Conservation (phyloP, 108 stramenopile species). For the Skeletonema potamos region DNA sequence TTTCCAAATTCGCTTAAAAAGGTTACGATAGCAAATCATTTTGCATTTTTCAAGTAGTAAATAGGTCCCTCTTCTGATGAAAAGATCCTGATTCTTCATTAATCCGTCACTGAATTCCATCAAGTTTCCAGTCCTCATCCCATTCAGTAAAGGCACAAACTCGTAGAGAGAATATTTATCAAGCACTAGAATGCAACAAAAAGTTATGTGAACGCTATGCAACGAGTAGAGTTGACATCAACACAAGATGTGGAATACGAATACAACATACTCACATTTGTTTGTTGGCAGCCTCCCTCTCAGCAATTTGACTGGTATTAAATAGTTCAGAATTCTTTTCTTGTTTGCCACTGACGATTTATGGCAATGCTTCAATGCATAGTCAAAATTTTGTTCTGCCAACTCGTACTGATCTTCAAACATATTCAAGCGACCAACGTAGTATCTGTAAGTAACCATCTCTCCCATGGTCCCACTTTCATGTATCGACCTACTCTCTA, state of each 20-base stretch:
- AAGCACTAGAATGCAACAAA: constrained; percentile 51
- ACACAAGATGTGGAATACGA: constrained; percentile 10
- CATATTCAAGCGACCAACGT: constrained; percentile 88
- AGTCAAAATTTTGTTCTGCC: constrained; percentile 87
- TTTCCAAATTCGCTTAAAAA: constrained; percentile 86
- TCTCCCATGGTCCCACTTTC: constrained; percentile 78
- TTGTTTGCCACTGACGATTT: constrained; percentile 69
- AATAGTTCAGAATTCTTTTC: constrained; percentile 82
- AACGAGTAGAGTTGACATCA: background rate
- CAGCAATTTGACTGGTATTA: constrained; percentile 90
- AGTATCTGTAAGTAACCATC: constrained; percentile 92
- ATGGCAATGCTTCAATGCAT: constrained; percentile 87
- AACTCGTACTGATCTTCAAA: constrained; percentile 93
- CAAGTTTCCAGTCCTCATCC: constrained; percentile 84
- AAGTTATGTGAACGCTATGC: background rate
- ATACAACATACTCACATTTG: constrained; percentile 49
- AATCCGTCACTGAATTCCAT: constrained; percentile 85
- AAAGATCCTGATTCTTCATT: constrained; percentile 76
- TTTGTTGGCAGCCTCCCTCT: constrained; percentile 81
- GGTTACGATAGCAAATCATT: constrained; percentile 92
- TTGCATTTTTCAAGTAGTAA: constrained; percentile 93
- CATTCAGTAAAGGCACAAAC: constrained; percentile 76
- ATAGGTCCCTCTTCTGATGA: constrained; percentile 89
- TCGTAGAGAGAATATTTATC: constrained; percentile 84
- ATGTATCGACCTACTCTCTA: constrained; percentile 71